phyloP scores from a whole-genome alignment of 2,329 filamentous ascomycete species.

The Colletotrichum zoysiae region DNA sequence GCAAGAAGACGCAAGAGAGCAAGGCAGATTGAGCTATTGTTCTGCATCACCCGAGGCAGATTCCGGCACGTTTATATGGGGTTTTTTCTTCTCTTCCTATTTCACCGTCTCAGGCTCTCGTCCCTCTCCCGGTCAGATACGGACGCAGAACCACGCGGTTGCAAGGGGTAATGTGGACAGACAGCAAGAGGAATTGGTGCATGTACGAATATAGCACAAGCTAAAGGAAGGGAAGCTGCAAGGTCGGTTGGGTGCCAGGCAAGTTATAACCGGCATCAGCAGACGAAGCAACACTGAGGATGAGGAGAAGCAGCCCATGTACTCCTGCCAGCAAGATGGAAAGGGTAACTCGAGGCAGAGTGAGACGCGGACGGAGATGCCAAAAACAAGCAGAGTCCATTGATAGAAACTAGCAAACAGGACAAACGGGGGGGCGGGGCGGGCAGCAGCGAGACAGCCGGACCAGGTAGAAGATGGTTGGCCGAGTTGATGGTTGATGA shows the following conservation, averaged over 20 bases:
- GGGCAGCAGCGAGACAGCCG: background rate
- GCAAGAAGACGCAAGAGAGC: background rate
- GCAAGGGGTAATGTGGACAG: constrained; percentile 6
- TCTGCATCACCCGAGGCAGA: constrained; percentile 13
- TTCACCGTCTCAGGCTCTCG: background rate
- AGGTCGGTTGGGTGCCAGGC: constrained; percentile 14
- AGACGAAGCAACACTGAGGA: background rate
- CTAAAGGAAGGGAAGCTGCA: constrained; percentile 6
- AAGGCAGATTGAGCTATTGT: constrained; percentile 1
- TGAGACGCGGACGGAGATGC: background rate
- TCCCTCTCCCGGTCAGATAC: constrained; percentile 14
- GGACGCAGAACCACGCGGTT: background rate
- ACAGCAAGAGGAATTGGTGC: background rate
- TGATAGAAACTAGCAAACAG: constrained; percentile 5
- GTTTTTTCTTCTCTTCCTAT: too few species aligned
- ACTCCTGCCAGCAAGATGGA: background rate
- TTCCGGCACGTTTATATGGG: constrained; percentile 12
- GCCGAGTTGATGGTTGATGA: constrained; percentile 7
- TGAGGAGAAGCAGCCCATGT: constrained; percentile 1
- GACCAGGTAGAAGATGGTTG: constrained; percentile 11
- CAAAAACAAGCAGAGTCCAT: background rate
- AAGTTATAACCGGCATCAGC: background rate
- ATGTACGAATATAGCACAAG: constrained; percentile 11
- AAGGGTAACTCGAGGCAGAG: background rate
- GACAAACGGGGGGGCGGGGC: background rate